These are phyloP conservation scores for Gossypium raimondii DNA, from an alignment of 345 rosid species.

Conservation along the genomic window DNA sequence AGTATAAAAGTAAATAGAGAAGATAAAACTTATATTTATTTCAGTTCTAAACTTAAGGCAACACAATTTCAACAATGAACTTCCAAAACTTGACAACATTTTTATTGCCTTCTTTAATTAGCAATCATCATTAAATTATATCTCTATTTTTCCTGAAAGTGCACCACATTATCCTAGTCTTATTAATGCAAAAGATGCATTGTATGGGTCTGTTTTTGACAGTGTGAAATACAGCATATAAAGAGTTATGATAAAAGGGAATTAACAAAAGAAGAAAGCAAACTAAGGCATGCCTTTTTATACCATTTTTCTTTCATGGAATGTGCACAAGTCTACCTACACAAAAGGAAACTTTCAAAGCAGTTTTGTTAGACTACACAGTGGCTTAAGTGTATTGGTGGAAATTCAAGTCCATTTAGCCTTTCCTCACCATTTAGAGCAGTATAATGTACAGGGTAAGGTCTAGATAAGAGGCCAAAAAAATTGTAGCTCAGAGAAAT, in stretches of 20 bases:
- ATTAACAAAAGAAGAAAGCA: background rate
- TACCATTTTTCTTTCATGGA: background rate
- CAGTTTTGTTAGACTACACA: background rate
- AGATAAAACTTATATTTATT: background rate
- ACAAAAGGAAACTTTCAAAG: background rate
- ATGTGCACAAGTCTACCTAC: background rate
- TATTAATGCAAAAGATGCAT: background rate
- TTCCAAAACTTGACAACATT: background rate
- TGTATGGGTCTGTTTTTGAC: background rate
- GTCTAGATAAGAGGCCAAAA: background rate
- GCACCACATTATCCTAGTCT: background rate
- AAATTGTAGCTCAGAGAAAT: background rate
- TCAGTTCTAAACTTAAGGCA: background rate
- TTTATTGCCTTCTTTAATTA: background rate
- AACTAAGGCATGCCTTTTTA: background rate
- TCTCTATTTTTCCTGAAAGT: background rate
- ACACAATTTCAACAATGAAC: background rate
- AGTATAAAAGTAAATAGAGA: background rate
- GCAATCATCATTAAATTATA: background rate
- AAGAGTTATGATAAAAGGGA: background rate
- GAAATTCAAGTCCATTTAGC: background rate
- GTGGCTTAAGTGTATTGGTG: background rate
- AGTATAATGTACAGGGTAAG: background rate
- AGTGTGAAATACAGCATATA: background rate
- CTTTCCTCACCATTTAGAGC: background rate